Base-by-base conservation (phyloP, 1,139 yeast species). In the Meyerozyma elateridarum region DNA sequence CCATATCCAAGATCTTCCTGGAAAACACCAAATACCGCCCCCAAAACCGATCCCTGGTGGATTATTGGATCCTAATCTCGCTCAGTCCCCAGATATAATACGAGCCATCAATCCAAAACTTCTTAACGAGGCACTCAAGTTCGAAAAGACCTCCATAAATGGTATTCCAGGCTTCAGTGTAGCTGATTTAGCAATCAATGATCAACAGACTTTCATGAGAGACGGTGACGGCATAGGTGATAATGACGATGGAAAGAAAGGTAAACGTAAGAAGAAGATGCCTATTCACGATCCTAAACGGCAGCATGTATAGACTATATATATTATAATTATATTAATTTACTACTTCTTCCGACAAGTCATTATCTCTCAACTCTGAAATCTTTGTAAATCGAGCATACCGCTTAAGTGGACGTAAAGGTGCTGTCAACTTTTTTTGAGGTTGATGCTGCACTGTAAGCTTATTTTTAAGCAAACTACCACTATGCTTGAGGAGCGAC, bases 1-100 rank as follows among this genome's bases (percentile, higher is more conserved):
- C 44, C 97, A 89, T 51, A 83, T 91, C 12, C 70, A 73, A 21
- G 96, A 89, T 46, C 63, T 91, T 22, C 85, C 96, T 0, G 96
- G 96, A 1, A 80, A 79, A 49, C 85, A 81, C 46, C 70, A 65
- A 30, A 76, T 80, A 28, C 81, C 85, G 11, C 66, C 64, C 1
- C 69, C 68, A 27, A 64, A 76, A 49, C 71, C 82, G 33, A 56
- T 78, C 35, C 63, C 84, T 36, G 62, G 78, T 12, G 64, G 71
- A 3, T 61, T 74, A 16, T 59, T 73, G 36, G 77, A 74, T 55
- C 71, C 80, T 30, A 52, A 64, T 43, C 37, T 62, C 20, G 53
- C 52, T 6, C 61, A 57, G 36, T 50, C 56, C 2, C 74, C 72
- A 3, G 63, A 64, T 38, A 53, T 65, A 20, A 69, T 78, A 20